A percentile compares a stretch with the other conserved stretches of the same genome.
These are phyloP conservation scores for Lachnellula willkommii DNA, from an alignment of 2,329 filamentous ascomycete genomes.

Conservation along the genomic window DNA sequence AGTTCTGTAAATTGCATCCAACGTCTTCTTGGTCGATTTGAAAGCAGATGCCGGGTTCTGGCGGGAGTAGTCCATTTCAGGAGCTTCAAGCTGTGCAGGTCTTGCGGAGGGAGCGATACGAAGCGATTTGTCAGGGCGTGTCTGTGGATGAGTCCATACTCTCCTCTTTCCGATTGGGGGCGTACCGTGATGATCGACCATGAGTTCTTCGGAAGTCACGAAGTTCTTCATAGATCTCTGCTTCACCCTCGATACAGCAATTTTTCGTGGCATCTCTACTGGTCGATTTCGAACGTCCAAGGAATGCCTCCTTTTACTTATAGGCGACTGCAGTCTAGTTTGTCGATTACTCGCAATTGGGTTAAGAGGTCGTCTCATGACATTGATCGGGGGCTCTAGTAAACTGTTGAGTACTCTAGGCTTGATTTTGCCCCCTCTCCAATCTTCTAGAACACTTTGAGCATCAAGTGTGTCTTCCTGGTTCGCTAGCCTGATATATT, in stretches of 20 bases:
- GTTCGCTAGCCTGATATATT: constrained; percentile 55
- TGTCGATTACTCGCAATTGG: constrained; percentile 22
- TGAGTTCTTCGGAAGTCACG: constrained; percentile 20
- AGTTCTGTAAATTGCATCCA: constrained; percentile 51
- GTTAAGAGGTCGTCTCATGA: constrained; percentile 10
- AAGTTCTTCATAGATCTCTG: constrained; percentile 30
- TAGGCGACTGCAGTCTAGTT: constrained; percentile 8
- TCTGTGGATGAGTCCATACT: constrained; percentile 5
- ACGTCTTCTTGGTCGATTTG: constrained; percentile 44
- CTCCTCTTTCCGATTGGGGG: background rate
- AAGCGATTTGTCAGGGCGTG: constrained; percentile 16
- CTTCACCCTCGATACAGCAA: constrained; percentile 18
- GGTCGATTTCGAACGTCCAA: background rate
- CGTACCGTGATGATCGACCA: background rate
- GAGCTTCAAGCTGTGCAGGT: constrained; percentile 53
- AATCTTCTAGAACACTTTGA: constrained; percentile 46
- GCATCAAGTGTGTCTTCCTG: constrained; percentile 57
- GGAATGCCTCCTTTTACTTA: background rate
- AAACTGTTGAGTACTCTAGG: constrained; percentile 9
- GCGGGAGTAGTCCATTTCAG: constrained; percentile 33
- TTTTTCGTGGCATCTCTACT: constrained; percentile 8
- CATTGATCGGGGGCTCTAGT: background rate
- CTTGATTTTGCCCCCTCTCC: constrained; percentile 40
- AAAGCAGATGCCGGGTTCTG: constrained; percentile 38
- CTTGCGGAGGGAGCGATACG: constrained; percentile 24